Base-by-base conservation (phyloP, 2,329 filamentous ascomycete species). In the Shiraia bambusicola region DNA sequence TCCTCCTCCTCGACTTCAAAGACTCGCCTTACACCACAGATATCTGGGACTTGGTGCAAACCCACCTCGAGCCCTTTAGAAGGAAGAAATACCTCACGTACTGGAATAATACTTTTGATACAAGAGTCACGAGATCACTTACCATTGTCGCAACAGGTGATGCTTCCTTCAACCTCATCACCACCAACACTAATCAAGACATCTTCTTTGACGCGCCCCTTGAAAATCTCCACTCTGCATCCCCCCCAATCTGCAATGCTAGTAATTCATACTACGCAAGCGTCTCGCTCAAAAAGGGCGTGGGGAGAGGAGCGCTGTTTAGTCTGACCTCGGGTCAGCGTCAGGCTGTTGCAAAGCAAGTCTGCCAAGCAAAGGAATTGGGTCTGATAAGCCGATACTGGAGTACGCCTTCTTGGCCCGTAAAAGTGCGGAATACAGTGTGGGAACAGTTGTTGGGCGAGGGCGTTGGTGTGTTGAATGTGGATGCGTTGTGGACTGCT, bases 1-100 rank as follows among this genome's bases (percentile, higher is more conserved):
- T 76, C 32, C 65, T 79, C 2, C 68, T 79, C 14, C 69, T 79
- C 38, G 76, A 79, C 51, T 76, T 68, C 28, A 29, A 29, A 29
- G n/a, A 29, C 28, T 29, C 28, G 14, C 28, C n/a, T 10, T 29
- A 4, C 28, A 13, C 4, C 4, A 5, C 14, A 10, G 11, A n/a
- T 29, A 29, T 15, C 14, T 29, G 28, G 28, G 12, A n/a, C 28
- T 29, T 29, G 10, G n/a, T 29, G 4, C 14, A 29, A n/a, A n/a
- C 12, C 28, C 28, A 29, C n/a, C 14, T 29, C n/a, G n/a, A 29
- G 11, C 28, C 28, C n/a, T 15, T 29, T 6, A 4, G 28, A 29
- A 4, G 11, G 11, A 29, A 15, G 11, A 30, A 30, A 19, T 29
- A 15, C n/a, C 28, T 29, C 14, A 29, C 28, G 6, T 15, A 29